Base-by-base conservation (phyloP, 805 yeast genomes). In the Kuraishia ogatae region DNA sequence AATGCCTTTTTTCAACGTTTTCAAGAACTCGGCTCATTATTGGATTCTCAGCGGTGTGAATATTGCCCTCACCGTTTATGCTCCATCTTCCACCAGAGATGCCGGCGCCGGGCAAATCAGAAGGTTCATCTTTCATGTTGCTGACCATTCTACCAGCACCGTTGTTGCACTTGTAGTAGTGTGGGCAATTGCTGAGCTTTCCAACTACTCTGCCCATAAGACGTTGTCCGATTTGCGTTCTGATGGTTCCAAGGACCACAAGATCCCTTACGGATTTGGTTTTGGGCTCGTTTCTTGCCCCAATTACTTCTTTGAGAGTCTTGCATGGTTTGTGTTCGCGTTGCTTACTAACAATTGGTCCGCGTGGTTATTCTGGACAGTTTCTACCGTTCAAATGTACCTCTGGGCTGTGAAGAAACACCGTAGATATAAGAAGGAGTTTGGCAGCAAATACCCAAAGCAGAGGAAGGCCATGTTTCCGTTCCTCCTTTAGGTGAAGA, bases 361-460 rank as follows among this genome's bases (percentile, higher is more conserved):
- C 39, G 80, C 93, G 35, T 77, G 84, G 66, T 63, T 89, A 22
- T 94, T 94, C 73, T 73, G 84, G 53, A 62, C 75, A 20, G 89
- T 89, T 52, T 85, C 94, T 52, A 74, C 87, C 15, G 78, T 69
- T 48, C 97, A 94, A 68, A 93, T 94, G 98, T 85, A 80, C 73
- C 62, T 82, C 54, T 93, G 98, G 97, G 97, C 98, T 22, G 78
- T 81, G 56, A 85, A 89, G 75, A 92, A 90, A 69, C 96, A 93
- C 71, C 76, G 74, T 63, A 75, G 83, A 55, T 87, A 85, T 67
- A 73, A 75, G 65, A 78, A 77, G 64, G 84, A 83, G 55, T 87
- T 87, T 72, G 90, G 91, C 24, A 83, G 82, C 62, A 81, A 82
- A 59, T 94, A 93, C 69, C 93, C 93, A 64, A 82, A 83, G 63